These are phyloP conservation scores for Pueraria montana DNA, from an alignment of 306 rosid genomes.

Conservation along the genomic window DNA sequence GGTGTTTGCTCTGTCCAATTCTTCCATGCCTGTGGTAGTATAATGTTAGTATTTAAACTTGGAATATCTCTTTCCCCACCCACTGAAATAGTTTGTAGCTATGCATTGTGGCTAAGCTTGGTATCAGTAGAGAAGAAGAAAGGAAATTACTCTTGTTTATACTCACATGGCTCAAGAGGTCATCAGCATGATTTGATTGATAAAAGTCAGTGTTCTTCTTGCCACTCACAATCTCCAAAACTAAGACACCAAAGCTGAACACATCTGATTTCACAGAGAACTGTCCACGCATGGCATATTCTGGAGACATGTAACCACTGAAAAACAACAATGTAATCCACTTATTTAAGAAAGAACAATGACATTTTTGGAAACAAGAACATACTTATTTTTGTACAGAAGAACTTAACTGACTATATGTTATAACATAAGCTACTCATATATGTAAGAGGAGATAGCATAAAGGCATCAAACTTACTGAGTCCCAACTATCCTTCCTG, in stretches of 20 bases:
- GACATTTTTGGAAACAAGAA: background rate
- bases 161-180: constrained; percentile 65
- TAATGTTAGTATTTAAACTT: background rate
- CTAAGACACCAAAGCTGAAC: constrained; percentile 59
- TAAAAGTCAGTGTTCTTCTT: constrained; percentile 53
- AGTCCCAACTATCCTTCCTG: constrained; percentile 68
- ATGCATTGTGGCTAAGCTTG: background rate
- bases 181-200: constrained; percentile 42
- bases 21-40: constrained; percentile 1
- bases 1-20: constrained; percentile 55
- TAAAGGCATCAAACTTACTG: constrained; percentile 56
- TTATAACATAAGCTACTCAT: background rate
- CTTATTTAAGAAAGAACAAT: background rate
- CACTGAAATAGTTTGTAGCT: background rate
- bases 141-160: background rate
- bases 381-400: background rate
- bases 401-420: background rate
- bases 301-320: constrained; percentile 67
- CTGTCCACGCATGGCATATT: constrained; percentile 63
- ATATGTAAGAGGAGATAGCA: background rate
- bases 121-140: constrained; percentile 21
- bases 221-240: constrained; percentile 64
- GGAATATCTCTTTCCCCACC: background rate
- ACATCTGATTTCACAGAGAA: constrained; percentile 60
- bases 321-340: constrained; percentile 17